Percentiles rank a stretch among this genome's conserved stretches.
Conservation (phyloP, 169 alveolate genomes). For the Cryptosporidium meleagridis region DNA sequence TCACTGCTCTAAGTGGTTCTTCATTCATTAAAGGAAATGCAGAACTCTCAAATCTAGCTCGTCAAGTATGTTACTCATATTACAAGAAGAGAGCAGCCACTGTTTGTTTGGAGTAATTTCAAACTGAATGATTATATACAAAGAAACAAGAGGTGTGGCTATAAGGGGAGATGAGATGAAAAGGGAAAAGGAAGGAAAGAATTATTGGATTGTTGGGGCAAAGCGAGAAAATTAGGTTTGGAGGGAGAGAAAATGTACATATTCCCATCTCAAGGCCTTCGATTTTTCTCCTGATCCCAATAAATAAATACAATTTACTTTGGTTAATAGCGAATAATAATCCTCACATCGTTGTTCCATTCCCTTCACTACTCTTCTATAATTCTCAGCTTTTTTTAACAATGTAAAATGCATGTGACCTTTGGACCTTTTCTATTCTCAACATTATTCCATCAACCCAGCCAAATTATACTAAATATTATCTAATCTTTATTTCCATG, state of each 20-base stretch:
- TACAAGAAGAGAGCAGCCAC: conserved; percentile 58
- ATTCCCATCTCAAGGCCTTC: no score
- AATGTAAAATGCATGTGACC: background rate
- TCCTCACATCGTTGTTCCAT: no score
- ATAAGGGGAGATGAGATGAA: background rate
- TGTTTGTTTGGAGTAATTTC: background rate
- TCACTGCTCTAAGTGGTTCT: background rate
- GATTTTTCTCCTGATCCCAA: no score
- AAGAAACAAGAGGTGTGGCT: background rate
- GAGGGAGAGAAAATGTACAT: no score
- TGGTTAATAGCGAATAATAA: no score
- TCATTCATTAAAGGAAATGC: conserved; percentile 1
- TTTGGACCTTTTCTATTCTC: background rate
- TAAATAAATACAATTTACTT: no score
- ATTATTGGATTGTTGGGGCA: no score
- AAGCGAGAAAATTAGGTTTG: no score
- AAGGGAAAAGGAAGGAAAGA: background rate
- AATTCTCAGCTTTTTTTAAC: background rate
- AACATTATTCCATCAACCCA: background rate
- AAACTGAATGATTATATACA: background rate
- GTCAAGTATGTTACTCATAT: conserved; percentile 36
- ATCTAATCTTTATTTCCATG: no score
- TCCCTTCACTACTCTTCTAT: no score
- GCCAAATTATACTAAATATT: background rate
- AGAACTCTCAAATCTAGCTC: background rate